Conservation (phyloP, 192 early-diverging fungal genomes). For the Coemansia biformis region DNA sequence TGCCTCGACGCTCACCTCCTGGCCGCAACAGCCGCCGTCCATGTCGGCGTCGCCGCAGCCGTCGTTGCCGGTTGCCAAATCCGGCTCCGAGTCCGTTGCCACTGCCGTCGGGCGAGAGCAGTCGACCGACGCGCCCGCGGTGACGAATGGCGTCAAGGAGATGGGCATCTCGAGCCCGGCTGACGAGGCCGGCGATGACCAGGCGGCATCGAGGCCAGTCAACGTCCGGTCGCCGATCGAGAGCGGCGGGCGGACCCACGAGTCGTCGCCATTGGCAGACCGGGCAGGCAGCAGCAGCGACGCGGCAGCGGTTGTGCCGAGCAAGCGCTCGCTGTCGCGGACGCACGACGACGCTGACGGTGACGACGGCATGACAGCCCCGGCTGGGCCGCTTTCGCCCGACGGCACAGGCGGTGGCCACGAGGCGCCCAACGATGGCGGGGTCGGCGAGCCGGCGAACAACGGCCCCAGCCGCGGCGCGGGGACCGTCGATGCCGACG, state of each 20-base stretch:
- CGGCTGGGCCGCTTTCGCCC: neutral
- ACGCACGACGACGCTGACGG: conserved; percentile 2
- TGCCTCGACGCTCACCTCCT: conserved; percentile 37
- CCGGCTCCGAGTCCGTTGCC: conserved; percentile 10
- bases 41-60: conserved; percentile 15
- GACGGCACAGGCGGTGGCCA: neutral
- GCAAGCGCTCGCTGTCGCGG: conserved; percentile 31
- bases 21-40: conserved; percentile 16
- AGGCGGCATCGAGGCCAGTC: neutral
- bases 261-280: conserved; percentile 7
- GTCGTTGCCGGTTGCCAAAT: conserved; percentile 11
- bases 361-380: neutral
- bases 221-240: neutral
- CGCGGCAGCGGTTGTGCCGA: conserved; percentile 26
- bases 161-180: conserved; percentile 26
- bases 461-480: neutral
- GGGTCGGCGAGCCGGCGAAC: too few species aligned
- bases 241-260: conserved; percentile 1
- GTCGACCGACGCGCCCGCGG: conserved; percentile 7
- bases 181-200: neutral
- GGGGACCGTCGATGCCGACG: neutral
- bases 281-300: conserved; percentile 1
- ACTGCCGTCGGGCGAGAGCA: conserved; percentile 3
- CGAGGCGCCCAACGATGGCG: too few species aligned
- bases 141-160: conserved; percentile 26